Evolutionary conservation across 331 rosid species (phyloP), one percentile per base, ranked within the genome.

Genomic region (Malus hybrid): DNA sequence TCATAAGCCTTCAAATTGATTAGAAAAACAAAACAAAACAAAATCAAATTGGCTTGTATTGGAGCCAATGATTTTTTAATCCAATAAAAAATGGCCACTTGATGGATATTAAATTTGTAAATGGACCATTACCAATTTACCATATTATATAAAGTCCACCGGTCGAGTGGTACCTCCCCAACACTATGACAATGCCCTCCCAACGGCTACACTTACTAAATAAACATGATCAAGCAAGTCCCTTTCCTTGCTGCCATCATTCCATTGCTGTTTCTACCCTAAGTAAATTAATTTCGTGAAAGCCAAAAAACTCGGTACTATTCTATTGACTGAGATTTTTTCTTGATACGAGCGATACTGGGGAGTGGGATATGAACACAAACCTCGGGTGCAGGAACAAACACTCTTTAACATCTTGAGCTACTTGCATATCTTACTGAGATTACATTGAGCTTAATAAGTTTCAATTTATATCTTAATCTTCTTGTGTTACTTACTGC

Each of bases 151-250:
- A 55, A 68, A 46, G 42, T 69, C 12, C 5, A 14, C 34, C n/a
- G 7, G 3, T 26, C 32, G 1, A 52, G 4, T 11, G 16, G 14
- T 52, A 50, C 71, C 71, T 61, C 10, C 53, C 72, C 78, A 60
- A 75, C 32, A 5, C 58, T 29, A 70, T 75, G 93, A 93, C 78
- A 93, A 82, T 78, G 19, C 76, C 87, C 63, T 80, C 86, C 80
- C 81, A 87, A 82, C 90, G 79, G 81, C 90, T 76, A 50, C 88
- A 63, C 24, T 73, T 71, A 80, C 81, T 64, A 73, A 81, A 78
- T 46, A 33, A 24, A 71, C 79, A 77, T 29, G 30, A 68, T 33
- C 33, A 69, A 61, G 63, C 39, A 78, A 4, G 84, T 84, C 87
- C 75, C 80, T 80, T 63, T 87, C 94, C 66, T 75, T 64, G 71